Conservation (phyloP, 805 yeast species). For the Brettanomyces naardenensis region DNA sequence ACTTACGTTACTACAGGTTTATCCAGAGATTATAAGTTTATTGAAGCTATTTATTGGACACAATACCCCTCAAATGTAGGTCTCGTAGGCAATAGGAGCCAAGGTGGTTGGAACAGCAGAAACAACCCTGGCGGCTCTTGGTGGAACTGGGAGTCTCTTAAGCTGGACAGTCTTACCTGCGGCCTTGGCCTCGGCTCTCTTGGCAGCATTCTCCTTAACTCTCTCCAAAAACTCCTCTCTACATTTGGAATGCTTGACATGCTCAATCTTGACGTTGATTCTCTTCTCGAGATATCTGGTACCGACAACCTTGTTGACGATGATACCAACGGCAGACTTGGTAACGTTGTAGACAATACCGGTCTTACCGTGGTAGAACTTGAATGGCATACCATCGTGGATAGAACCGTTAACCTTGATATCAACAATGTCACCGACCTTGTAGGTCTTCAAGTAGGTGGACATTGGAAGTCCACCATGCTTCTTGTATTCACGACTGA, state of each 20-base stretch:
- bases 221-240: slow-evolving; percentile 98
- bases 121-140: slow-evolving; percentile 88
- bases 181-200: slow-evolving; percentile 90
- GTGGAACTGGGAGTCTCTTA: slow-evolving; percentile 98
- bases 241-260: slow-evolving; percentile 99
- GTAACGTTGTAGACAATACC: slow-evolving; percentile 99
- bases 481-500: slow-evolving; percentile 98
- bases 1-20: no score
- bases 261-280: slow-evolving; percentile 97
- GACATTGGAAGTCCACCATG: slow-evolving; percentile 94
- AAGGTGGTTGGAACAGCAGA: slow-evolving; percentile 90
- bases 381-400: slow-evolving; percentile 99
- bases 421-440: slow-evolving; percentile 99
- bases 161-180: slow-evolving; percentile 84
- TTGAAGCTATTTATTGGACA: no score
- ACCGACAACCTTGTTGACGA: slow-evolving; percentile 97
- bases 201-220: slow-evolving; percentile 94
- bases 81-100: slow-evolving; percentile 99
- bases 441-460: slow-evolving; percentile 95
- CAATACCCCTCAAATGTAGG: slow-evolving; percentile 70
- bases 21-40: no score
- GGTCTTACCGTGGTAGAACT: slow-evolving; percentile 99
- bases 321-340: slow-evolving; percentile 97
- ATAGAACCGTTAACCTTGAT: slow-evolving; percentile 98
- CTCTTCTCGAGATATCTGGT: slow-evolving; percentile 99